Conservation (phyloP, 2,329 filamentous ascomycete species). For the Colletotrichum orbiculare region DNA sequence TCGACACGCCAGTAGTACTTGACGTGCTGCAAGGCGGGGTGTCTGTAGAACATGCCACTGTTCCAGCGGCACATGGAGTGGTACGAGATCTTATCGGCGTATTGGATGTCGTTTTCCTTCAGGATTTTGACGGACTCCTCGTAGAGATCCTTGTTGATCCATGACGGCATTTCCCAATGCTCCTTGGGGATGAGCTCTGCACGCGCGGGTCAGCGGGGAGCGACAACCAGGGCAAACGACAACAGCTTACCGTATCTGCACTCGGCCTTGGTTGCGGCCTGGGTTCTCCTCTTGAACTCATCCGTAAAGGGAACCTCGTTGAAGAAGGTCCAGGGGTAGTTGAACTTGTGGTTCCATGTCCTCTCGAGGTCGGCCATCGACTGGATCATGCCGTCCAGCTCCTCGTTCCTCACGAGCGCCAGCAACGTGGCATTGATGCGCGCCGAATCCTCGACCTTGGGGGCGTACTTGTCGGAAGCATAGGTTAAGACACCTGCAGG, state of each 20-base stretch:
- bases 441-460: slow-evolving; percentile 78
- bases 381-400: slow-evolving; percentile 83
- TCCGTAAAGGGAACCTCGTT: slow-evolving; percentile 94
- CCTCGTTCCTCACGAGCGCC: slow-evolving; percentile 91
- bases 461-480: slow-evolving; percentile 80
- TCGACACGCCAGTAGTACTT: slow-evolving; percentile 99
- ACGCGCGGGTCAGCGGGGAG: slow-evolving; percentile 32
- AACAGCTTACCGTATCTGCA: slow-evolving; percentile 78
- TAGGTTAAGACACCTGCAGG: slow-evolving; percentile 81
- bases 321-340: slow-evolving; percentile 99
- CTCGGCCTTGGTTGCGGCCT: slow-evolving; percentile 87
- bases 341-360: slow-evolving; percentile 99
- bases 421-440: slow-evolving; percentile 95
- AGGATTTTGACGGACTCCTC: slow-evolving; percentile 85
- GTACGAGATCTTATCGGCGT: slow-evolving; percentile 88
- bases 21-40: slow-evolving; percentile 83
- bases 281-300: slow-evolving; percentile 88
- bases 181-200: slow-evolving; percentile 90
- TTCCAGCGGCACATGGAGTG: slow-evolving; percentile 99
- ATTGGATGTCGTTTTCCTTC: slow-evolving; percentile 87
- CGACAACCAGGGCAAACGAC: not conserved
- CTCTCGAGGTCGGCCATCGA: slow-evolving; percentile 92
- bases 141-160: slow-evolving; percentile 92
- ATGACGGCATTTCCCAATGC: slow-evolving; percentile 91
- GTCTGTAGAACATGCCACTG: slow-evolving; percentile 96